Conservation (phyloP, 2,329 filamentous ascomycete genomes). For the Colletotrichum musae region DNA sequence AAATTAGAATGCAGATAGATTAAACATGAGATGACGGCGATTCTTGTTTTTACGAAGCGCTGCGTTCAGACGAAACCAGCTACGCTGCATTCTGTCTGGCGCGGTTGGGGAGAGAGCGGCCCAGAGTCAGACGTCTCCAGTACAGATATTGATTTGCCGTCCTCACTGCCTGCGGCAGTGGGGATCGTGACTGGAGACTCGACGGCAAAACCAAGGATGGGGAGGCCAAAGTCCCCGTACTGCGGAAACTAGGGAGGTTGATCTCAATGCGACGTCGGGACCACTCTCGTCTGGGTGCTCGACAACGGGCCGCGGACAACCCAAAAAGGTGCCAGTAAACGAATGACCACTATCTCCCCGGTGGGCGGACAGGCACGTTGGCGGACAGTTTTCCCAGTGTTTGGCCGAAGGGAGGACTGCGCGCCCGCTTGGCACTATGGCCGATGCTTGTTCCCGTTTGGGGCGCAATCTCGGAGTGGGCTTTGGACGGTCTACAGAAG, state of each 20-base stretch:
- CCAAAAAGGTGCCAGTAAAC: too few species aligned
- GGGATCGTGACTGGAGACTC: background rate
- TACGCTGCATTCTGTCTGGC: constrained; percentile 4
- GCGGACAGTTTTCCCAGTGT: constrained; percentile 1
- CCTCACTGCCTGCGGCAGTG: background rate
- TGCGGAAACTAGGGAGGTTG: background rate
- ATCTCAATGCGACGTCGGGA: constrained; percentile 10
- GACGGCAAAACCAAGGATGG: constrained; percentile 2
- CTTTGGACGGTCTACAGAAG: background rate
- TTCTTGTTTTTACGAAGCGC: constrained; percentile 3
- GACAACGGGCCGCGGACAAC: background rate
- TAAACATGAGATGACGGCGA: constrained; percentile 10
- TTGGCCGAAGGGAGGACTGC: background rate
- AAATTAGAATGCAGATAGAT: constrained; percentile 21
- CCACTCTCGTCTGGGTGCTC: background rate
- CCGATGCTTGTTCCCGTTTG: constrained; percentile 23
- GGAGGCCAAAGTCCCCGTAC: background rate
- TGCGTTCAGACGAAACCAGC: background rate
- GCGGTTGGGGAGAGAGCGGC: background rate
- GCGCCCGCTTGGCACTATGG: constrained; percentile 10
- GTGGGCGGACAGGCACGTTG: constrained; percentile 5
- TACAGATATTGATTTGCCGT: background rate
- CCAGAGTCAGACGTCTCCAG: background rate
- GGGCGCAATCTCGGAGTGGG: constrained; percentile 34
- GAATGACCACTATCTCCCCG: too few species aligned